These are phyloP conservation scores for Kuraishia hungarica DNA, from an alignment of 805 yeast genomes.

Conservation along the genomic window DNA sequence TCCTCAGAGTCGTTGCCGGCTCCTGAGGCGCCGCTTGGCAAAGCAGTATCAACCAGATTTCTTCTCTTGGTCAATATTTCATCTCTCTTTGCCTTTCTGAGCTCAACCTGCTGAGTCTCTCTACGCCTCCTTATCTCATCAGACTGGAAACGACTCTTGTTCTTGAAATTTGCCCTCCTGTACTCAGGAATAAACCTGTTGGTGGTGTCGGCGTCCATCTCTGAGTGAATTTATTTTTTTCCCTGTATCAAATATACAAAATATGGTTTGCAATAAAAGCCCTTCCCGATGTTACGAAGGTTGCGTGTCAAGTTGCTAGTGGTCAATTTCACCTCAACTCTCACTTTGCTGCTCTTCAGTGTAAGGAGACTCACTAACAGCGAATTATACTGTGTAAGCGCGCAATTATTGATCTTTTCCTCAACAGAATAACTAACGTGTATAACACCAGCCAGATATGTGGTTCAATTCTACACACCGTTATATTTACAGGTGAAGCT, in stretches of 20 bases:
- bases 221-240: constrained; percentile 4
- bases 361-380: background rate
- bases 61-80: constrained; percentile 92
- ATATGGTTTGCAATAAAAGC: too few species aligned
- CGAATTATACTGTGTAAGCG: background rate
- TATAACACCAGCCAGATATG: background rate
- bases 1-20: constrained; percentile 35
- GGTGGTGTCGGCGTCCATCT: constrained; percentile 71
- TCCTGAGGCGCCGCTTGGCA: constrained; percentile 22
- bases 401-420: background rate
- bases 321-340: background rate
- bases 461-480: background rate
- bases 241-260: background rate
- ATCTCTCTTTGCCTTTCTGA: constrained; percentile 94
- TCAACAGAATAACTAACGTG: background rate
- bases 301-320: background rate
- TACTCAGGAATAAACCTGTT: constrained; percentile 91
- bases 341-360: background rate
- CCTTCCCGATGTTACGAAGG: background rate
- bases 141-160: constrained; percentile 86
- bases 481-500: background rate
- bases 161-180: constrained; percentile 93
- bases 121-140: constrained; percentile 97
- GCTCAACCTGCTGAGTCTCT: constrained; percentile 93
- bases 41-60: constrained; percentile 43